Evolutionary conservation across 2,329 filamentous ascomycete species (phyloP).

Genomic region (Colletotrichum liriopes): DNA sequence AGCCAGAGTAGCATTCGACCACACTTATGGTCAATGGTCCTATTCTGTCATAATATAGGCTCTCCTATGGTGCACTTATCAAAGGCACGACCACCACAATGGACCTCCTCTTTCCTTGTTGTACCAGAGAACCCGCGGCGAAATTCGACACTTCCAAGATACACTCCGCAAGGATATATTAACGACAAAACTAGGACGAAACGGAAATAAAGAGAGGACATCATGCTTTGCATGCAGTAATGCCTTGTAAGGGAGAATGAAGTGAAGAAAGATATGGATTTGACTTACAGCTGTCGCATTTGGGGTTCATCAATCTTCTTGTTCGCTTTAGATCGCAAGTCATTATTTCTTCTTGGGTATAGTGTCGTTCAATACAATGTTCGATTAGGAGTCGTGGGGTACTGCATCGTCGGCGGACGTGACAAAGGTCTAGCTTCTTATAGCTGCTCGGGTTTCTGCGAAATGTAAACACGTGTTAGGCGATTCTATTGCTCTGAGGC

Average conservation of each 20-base stretch:
- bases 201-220: background rate
- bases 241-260: background rate
- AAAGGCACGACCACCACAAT: background rate
- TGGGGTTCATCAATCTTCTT: background rate
- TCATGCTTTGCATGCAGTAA: no score
- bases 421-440: background rate
- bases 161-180: background rate
- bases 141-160: background rate
- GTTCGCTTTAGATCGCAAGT: background rate
- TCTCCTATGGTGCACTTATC: background rate
- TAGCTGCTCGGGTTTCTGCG: background rate
- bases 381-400: background rate
- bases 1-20: background rate
- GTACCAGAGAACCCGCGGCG: background rate
- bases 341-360: no score
- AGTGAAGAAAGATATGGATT: background rate
- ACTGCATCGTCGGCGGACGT: background rate
- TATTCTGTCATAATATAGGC: no score
- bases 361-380: background rate
- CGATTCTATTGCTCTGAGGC: background rate
- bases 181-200: no score
- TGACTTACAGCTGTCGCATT: background rate
- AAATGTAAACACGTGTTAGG: background rate
- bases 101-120: no score
- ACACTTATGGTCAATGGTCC: background rate